These are phyloP conservation scores for Nemania sp. DNA, from an alignment of 2,329 filamentous ascomycete genomes.

Conservation along the genomic window DNA sequence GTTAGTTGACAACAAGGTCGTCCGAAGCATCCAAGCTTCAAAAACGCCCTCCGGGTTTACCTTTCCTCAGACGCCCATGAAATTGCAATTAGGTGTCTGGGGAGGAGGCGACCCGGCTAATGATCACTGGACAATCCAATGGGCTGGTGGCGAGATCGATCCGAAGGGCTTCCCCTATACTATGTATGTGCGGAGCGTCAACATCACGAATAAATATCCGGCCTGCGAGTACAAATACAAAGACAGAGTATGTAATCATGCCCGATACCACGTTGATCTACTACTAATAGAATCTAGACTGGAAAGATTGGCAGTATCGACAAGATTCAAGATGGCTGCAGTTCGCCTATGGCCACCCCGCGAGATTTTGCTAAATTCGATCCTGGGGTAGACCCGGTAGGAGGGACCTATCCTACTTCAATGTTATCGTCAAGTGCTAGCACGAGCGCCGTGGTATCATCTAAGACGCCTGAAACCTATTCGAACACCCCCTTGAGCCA, in stretches of 20 bases:
- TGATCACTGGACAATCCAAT: slow-evolving; percentile 37
- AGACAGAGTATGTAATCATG: slow-evolving; percentile 31
- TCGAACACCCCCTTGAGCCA: not conserved
- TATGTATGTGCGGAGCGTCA: slow-evolving; percentile 39
- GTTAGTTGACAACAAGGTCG: slow-evolving; percentile 37
- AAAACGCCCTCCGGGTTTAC: slow-evolving; percentile 31
- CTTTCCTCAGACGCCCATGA: slow-evolving; percentile 40
- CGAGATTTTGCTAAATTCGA: no score
- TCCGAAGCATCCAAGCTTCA: slow-evolving; percentile 33
- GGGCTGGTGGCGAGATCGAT: slow-evolving; percentile 40
- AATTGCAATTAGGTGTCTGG: slow-evolving; percentile 40
- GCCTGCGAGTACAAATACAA: slow-evolving; percentile 38
- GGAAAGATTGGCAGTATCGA: slow-evolving; percentile 34
- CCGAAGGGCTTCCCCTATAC: slow-evolving; percentile 35
- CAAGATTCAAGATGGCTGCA: slow-evolving; percentile 33
- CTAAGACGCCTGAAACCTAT: not conserved
- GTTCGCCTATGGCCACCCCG: no score
- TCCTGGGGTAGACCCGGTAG: no score
- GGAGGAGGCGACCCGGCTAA: slow-evolving; percentile 38
- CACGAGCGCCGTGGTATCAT: not conserved
- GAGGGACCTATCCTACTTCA: not conserved
- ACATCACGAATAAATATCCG: slow-evolving; percentile 41
- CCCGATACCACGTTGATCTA: not conserved
- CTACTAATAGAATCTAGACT: slow-evolving; percentile 31
- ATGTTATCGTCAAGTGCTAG: not conserved